A percentile compares a stretch with the other conserved stretches of the same genome.
phyloP scores from a whole-genome alignment of 140 eudicot species.

The Cichorium intybus region DNA sequence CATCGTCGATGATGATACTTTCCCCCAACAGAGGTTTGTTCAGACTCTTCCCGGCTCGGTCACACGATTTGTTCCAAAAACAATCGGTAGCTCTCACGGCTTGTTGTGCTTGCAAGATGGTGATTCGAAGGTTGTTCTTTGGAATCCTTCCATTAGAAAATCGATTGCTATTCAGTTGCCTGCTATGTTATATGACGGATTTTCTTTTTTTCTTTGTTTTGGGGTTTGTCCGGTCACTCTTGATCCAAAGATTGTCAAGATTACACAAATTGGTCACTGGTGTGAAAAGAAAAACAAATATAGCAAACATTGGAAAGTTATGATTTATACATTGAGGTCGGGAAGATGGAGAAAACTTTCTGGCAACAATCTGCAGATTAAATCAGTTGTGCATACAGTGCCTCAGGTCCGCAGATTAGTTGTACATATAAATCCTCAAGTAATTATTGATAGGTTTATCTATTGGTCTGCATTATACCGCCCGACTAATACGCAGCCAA shows the following conservation, averaged over 20 bases:
- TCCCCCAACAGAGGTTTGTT: background rate
- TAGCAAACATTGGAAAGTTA: background rate
- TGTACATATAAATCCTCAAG: background rate
- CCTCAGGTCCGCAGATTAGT: no score
- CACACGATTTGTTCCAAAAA: no score
- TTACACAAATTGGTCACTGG: no score
- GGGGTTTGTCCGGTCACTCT: background rate
- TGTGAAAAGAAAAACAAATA: no score
- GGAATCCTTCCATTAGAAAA: constrained; percentile 6
- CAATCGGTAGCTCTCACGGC: background rate
- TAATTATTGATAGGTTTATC: background rate
- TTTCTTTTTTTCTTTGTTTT: background rate
- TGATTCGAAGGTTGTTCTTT: background rate
- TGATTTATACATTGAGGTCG: background rate
- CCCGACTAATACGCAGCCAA: no score
- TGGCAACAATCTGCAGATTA: background rate
- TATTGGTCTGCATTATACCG: no score
- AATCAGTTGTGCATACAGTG: no score
- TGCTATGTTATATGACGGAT: background rate
- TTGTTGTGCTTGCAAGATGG: background rate
- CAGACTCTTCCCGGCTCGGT: no score
- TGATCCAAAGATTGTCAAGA: background rate
- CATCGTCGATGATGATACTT: background rate
- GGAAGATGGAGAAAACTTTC: background rate
- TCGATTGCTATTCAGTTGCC: background rate